phyloP scores from a whole-genome alignment of 2,329 filamentous ascomycete species.

The Scytalidium lignicola region DNA sequence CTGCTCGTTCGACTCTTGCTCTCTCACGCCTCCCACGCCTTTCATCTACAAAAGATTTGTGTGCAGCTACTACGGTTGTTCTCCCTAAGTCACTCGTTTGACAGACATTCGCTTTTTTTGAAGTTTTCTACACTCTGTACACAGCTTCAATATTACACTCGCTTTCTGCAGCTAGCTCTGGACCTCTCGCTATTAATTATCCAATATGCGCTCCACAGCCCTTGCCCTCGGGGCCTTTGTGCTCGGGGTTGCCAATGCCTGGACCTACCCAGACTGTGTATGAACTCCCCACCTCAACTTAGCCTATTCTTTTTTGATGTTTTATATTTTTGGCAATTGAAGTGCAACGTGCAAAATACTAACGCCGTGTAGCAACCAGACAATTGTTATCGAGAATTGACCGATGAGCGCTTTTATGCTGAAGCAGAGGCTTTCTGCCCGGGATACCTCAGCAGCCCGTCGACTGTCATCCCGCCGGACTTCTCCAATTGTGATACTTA shows the following conservation, averaged over 20 bases:
- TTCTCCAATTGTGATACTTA: constrained; percentile 26
- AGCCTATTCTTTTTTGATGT: neutral
- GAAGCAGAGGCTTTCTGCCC: constrained; percentile 29
- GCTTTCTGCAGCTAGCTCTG: neutral
- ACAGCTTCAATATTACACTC: neutral
- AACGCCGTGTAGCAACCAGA: constrained; percentile 12
- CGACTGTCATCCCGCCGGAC: constrained; percentile 28
- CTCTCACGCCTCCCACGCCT: neutral
- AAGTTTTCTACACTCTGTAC: neutral
- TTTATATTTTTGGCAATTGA: neutral
- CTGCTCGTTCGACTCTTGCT: neutral
- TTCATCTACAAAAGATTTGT: neutral
- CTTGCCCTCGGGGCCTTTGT: constrained; percentile 11
- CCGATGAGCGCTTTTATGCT: constrained; percentile 27
- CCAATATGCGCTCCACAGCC: neutral
- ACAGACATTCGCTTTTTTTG: neutral
- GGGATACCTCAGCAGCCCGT: constrained; percentile 26
- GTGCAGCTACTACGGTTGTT: neutral
- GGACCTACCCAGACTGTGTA: constrained; percentile 19
- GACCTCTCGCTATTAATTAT: neutral
- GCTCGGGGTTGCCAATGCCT: constrained; percentile 12
- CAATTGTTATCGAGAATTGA: constrained; percentile 33
- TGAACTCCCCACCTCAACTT: constrained; percentile 1
- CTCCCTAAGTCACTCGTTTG: neutral
- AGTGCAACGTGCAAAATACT: neutral